A percentile compares a stretch with the other conserved stretches of the same genome.
Evolutionary conservation across 495 filamentous ascomycete genomes (phyloP).

Genomic region (Haplographium delicatum): DNA sequence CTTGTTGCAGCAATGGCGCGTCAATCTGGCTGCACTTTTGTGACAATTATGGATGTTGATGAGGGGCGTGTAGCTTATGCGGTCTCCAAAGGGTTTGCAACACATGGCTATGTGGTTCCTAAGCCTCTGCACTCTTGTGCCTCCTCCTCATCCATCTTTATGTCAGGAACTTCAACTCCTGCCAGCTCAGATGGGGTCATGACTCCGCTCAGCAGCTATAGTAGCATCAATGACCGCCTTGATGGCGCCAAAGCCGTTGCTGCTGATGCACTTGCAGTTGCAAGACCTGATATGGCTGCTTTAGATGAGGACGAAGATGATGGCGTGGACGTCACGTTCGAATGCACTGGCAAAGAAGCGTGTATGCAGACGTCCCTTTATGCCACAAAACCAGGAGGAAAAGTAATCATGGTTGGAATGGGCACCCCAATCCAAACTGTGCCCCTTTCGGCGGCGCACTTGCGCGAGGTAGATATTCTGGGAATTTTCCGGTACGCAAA

Average conservation of each 20-base stretch:
- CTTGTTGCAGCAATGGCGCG: conserved; percentile 67
- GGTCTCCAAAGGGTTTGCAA: conserved; percentile 62
- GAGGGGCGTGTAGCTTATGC: conserved; percentile 70
- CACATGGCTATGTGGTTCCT: conserved; percentile 60
- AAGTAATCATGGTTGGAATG: conserved; percentile 88
- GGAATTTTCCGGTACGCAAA: conserved; percentile 92
- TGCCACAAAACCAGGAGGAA: conserved; percentile 70
- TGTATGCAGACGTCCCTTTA: conserved; percentile 87
- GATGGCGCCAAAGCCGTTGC: conserved; percentile 56
- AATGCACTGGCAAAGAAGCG: conserved; percentile 85
- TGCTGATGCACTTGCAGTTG: conserved; percentile 45
- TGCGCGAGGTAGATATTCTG: conserved; percentile 85
- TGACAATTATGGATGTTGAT: conserved; percentile 84
- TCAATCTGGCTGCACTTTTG: conserved; percentile 58
- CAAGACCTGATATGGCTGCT: conserved; percentile 23
- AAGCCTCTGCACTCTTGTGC: conserved; percentile 33
- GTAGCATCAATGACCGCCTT: conserved; percentile 40
- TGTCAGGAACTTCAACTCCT: conserved; percentile 27
- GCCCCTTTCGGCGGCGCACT: conserved; percentile 75
- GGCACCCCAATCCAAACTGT: conserved; percentile 86
- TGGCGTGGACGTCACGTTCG: conserved; percentile 76
- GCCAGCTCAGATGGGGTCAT: conserved; percentile 31
- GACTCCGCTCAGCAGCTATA: conserved; percentile 39
- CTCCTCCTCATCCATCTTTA: conserved; percentile 30
- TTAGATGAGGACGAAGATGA: conserved; percentile 42